Conservation (phyloP, 306 rosid genomes). For the Trifolium pratense region DNA sequence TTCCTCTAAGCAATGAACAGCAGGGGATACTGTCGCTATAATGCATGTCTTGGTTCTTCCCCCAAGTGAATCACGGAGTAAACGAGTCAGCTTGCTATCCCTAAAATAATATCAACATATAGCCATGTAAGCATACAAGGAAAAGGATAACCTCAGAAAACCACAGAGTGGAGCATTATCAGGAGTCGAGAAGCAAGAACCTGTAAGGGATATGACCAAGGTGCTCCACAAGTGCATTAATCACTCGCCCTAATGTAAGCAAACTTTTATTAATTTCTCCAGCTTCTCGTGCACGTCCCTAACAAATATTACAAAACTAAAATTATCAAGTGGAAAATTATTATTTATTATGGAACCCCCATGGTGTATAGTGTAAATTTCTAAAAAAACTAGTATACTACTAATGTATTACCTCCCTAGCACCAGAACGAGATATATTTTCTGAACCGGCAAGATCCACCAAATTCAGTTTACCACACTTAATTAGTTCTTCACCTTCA, state of each 20-base stretch:
- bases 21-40: slow-evolving; percentile 97
- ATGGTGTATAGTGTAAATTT: neutral
- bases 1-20: slow-evolving; percentile 96
- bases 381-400: neutral
- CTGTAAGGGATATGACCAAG: slow-evolving; percentile 98
- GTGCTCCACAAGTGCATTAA: slow-evolving; percentile 94
- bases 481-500: slow-evolving; percentile 95
- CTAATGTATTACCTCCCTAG: slow-evolving; percentile 78
- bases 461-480: slow-evolving; percentile 94
- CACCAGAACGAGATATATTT: slow-evolving; percentile 98
- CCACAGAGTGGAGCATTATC: neutral
- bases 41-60: slow-evolving; percentile 99
- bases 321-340: neutral
- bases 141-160: slow-evolving; percentile 6
- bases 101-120: slow-evolving; percentile 49
- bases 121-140: slow-evolving; percentile 17
- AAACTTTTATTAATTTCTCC: slow-evolving; percentile 98
- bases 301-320: slow-evolving; percentile 25
- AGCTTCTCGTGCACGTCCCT: slow-evolving; percentile 99
- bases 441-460: slow-evolving; percentile 98
- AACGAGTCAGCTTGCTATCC: slow-evolving; percentile 96
- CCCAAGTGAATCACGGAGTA: slow-evolving; percentile 98
- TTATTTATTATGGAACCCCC: neutral
- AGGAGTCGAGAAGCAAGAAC: slow-evolving; percentile 48
- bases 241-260: slow-evolving; percentile 94